Conservation (phyloP, 441 rosid species). For the Erodium moschatum region DNA sequence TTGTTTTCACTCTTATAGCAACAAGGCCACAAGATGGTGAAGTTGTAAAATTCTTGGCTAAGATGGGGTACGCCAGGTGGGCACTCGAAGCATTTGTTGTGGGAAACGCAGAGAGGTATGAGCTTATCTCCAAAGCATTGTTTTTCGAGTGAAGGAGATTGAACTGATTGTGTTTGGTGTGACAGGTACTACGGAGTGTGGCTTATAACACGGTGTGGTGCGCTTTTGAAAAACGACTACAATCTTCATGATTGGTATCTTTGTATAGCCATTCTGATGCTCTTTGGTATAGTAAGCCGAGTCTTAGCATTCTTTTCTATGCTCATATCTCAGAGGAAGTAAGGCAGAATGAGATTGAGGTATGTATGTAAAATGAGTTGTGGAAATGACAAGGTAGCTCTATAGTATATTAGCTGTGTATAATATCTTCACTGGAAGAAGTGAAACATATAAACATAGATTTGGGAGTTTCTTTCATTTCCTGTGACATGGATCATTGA, state of each 20-base stretch:
- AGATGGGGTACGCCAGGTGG: constrained; percentile 79
- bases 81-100: constrained; percentile 75
- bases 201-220: constrained; percentile 78
- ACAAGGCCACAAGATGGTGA: constrained; percentile 34
- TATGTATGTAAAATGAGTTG: neutral
- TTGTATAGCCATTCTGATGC: constrained; percentile 37
- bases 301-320: constrained; percentile 51
- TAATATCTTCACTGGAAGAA: too few relatives aligned
- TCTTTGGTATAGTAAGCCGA: constrained; percentile 46
- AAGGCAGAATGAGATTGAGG: constrained; percentile 9
- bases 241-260: constrained; percentile 51
- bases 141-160: neutral
- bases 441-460: too few relatives aligned
- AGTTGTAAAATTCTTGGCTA: constrained; percentile 32
- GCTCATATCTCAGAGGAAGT: constrained; percentile 57
- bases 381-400: neutral
- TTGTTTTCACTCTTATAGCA: constrained; percentile 63
- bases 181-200: constrained; percentile 84
- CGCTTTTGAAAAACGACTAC: constrained; percentile 47
- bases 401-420: too few relatives aligned
- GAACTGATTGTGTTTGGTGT: neutral
- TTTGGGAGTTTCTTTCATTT: too few relatives aligned
- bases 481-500: too few relatives aligned
- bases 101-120: constrained; percentile 66
- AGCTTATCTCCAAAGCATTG: neutral